Base-by-base conservation (phyloP, 371 early-diverging fungal genomes). In the Entomophthora muscae region DNA sequence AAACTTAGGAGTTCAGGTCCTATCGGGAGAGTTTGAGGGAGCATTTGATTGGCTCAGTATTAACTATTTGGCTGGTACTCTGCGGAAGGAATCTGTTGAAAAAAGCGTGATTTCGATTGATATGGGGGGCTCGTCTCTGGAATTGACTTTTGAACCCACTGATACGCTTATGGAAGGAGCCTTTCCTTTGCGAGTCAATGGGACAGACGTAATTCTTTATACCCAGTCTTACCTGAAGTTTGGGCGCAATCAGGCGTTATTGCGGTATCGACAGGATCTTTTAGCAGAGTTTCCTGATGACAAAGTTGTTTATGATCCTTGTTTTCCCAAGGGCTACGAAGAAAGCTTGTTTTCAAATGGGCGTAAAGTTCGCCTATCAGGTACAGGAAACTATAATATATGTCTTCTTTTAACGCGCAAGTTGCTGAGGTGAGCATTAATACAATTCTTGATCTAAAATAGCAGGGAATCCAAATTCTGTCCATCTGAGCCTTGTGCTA, bases 11-110 rank as follows among this genome's bases (percentile, higher is more conserved):
- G 64, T 55, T 2, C 64, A 63, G 32, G 64, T 63, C 10, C n/a
- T 63, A 10, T 31, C 64, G 3, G 64, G 64, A 28, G 64, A 63
- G 30, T 53, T 54, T 56, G 64, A 63, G 53, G 64, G 64, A 23
- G 64, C 55, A 13, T 63, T 55, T 55, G 64, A 55, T n/a, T 63
- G 64, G 64, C 22, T 63, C 12, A 55, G 28, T 2, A 22, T 63
- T 5, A 63, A 63, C 22, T 54, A 53, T 23, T 22, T 63, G 26
- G 28, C 33, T 32, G 55, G 55, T 31, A 63, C 22, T 1, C 32
- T 63, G 31, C 7, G 30, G 12, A 53, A 32, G n/a, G 28, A 21
- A n/a, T 10, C 30, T 12, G 55, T 30, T 3, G 64, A 54, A n/a
- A 3, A 42, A n/a, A 55, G 26, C 17, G 26, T 55, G 2, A 32